Percentiles rank a stretch among this genome's conserved stretches.
Evolutionary conservation across 1,139 yeast genomes (phyloP).

Genomic region (Kurtzmaniella natalensis): DNA sequence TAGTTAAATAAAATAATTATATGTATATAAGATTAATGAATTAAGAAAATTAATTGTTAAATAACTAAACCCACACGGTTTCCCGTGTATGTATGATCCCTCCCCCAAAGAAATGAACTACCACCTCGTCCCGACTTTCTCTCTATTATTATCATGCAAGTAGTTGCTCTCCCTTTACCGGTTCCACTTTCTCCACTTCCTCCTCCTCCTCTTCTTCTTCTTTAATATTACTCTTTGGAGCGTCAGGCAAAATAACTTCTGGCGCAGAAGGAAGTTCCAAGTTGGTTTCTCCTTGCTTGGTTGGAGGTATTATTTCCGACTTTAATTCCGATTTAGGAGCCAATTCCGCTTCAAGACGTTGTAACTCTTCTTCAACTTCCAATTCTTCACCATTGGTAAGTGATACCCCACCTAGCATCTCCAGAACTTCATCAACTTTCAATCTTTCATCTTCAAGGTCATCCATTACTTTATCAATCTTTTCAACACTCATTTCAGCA

Average conservation of each 20-base stretch:
- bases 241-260: slow-evolving; percentile 21
- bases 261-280: slow-evolving; percentile 13
- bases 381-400: slow-evolving; percentile 55
- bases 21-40: background rate
- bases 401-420: slow-evolving; percentile 37
- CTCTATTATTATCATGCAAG: no score
- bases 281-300: slow-evolving; percentile 10
- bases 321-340: slow-evolving; percentile 14
- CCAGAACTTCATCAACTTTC: slow-evolving; percentile 66
- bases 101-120: no score
- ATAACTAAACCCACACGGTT: no score
- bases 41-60: no score
- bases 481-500: slow-evolving; percentile 70
- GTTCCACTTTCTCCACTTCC: slow-evolving; percentile 8
- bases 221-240: slow-evolving; percentile 15
- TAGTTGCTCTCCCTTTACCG: slow-evolving; percentile 12
- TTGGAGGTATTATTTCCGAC: slow-evolving; percentile 16
- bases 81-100: no score
- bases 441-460: slow-evolving; percentile 78
- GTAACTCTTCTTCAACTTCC: slow-evolving; percentile 65
- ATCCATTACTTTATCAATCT: slow-evolving; percentile 80
- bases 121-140: no score
- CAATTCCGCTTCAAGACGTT: slow-evolving; percentile 42
- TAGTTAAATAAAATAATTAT: background rate
- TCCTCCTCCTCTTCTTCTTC: slow-evolving; percentile 1